These are phyloP conservation scores for Spencermartinsiella ligniputridi DNA, from an alignment of 1,139 yeast species.

Conservation along the genomic window DNA sequence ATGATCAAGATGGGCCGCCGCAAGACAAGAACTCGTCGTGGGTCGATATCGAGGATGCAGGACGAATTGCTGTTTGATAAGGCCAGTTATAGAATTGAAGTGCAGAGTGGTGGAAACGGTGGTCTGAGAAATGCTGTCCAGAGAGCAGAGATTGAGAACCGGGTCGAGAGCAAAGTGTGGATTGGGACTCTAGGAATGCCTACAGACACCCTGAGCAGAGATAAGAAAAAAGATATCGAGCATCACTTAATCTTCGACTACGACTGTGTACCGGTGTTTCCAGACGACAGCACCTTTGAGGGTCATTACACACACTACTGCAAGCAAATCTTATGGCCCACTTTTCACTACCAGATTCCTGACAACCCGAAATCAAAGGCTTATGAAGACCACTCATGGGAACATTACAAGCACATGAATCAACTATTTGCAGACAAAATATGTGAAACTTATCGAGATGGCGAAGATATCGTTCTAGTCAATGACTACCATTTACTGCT, in stretches of 20 bases:
- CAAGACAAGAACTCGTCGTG: conserved; percentile 1
- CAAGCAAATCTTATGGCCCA: conserved; percentile 94
- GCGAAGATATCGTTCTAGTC: conserved; percentile 78
- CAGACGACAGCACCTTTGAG: conserved; percentile 72
- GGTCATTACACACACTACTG: conserved; percentile 91
- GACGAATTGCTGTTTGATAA: conserved; percentile 48
- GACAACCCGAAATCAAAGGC: conserved; percentile 93
- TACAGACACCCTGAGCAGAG: conserved; percentile 66
- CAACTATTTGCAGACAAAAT: conserved; percentile 76
- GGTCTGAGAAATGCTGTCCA: conserved; percentile 83
- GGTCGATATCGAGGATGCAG: conserved; percentile 4
- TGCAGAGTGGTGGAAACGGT: conserved; percentile 77
- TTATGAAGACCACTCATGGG: conserved; percentile 94
- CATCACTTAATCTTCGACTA: conserved; percentile 36
- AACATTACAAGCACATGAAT: conserved; percentile 69
- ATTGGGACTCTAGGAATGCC: conserved; percentile 91
- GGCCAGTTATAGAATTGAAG: conserved; percentile 72
- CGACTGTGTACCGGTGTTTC: conserved; percentile 61
- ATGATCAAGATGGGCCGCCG: conserved; percentile 13
- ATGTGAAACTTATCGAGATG: conserved; percentile 54
- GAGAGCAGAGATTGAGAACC: conserved; percentile 47
- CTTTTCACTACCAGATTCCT: conserved; percentile 93
- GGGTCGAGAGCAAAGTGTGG: conserved; percentile 58
- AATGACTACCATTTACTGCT: conserved; percentile 90
- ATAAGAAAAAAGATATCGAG: conserved; percentile 47